Evolutionary conservation across 768 basidiomycete species (phyloP).

Genomic region (Lactifluus echinatus): DNA sequence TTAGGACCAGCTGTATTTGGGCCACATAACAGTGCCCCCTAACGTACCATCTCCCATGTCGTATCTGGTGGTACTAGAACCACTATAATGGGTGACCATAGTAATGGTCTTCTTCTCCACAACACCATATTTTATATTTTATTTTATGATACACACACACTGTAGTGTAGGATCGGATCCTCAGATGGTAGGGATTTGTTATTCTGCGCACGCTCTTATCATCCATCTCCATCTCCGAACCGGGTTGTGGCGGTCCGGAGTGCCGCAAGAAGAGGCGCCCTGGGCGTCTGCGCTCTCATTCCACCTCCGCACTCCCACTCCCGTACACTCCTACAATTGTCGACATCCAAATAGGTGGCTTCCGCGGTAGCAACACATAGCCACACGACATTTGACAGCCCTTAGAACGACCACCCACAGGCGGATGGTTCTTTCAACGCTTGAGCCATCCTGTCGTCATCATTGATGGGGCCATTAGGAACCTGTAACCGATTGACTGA

Average conservation of each 20-base stretch:
- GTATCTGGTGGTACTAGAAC: background rate
- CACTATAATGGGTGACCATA: background rate
- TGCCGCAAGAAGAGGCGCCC: background rate
- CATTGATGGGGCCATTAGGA: background rate
- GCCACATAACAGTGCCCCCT: background rate
- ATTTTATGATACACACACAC: too few species aligned
- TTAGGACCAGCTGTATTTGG: background rate
- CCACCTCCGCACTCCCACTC: background rate
- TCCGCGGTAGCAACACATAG: background rate
- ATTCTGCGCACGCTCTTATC: background rate
- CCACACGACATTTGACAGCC: background rate
- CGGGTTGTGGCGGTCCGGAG: background rate
- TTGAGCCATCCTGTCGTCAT: background rate
- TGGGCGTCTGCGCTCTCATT: too few species aligned
- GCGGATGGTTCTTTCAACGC: background rate
- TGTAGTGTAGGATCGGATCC: too few species aligned
- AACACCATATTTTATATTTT: too few species aligned
- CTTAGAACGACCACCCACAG: background rate
- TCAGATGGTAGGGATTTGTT: background rate
- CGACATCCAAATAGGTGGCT: background rate
- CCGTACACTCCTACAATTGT: background rate
- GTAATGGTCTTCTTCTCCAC: background rate
- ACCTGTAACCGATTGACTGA: background rate
- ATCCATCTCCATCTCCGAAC: background rate
- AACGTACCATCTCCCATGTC: background rate